Evolutionary conservation across 495 filamentous ascomycete species (phyloP).

Genomic region (Mycothermus thermophilus): DNA sequence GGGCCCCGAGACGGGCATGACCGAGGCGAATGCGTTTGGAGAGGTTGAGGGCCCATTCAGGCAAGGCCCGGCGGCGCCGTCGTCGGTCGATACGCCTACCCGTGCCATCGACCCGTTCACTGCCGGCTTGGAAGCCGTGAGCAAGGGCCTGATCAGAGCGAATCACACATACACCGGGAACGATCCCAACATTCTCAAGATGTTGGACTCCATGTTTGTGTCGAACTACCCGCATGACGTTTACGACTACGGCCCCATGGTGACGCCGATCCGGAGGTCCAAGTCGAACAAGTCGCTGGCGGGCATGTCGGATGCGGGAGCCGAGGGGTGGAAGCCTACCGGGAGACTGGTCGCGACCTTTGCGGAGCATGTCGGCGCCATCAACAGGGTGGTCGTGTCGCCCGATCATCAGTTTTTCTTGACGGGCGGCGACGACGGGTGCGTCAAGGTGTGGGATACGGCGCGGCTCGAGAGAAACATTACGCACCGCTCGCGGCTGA

Average conservation of each 20-base stretch:
- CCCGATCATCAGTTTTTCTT: conserved; percentile 94
- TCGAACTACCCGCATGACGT: conserved; percentile 83
- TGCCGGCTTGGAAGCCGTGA: conserved; percentile 19
- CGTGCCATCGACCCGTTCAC: too few species aligned
- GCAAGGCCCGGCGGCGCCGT: conserved; percentile 18
- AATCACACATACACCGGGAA: conserved; percentile 73
- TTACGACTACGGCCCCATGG: conserved; percentile 62
- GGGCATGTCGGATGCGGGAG: conserved; percentile 27
- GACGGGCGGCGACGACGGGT: conserved; percentile 84
- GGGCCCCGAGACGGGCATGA: conserved; percentile 68
- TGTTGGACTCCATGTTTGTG: conserved; percentile 77
- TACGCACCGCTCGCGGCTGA: conserved; percentile 75
- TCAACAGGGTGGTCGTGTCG: conserved; percentile 70
- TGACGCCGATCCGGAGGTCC: conserved; percentile 53
- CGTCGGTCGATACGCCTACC: conserved; percentile 13
- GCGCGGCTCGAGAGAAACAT: conserved; percentile 79
- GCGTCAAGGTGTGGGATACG: conserved; percentile 89
- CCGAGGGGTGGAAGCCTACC: conserved; percentile 65
- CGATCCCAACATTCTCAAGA: conserved; percentile 72
- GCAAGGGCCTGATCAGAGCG: conserved; percentile 21
- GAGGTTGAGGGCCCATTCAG: conserved; percentile 60
- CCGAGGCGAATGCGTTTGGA: conserved; percentile 69
- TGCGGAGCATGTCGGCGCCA: conserved; percentile 68
- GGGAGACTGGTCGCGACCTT: conserved; percentile 77
- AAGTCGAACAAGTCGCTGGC: conserved; percentile 41